phyloP scores from a whole-genome alignment of 2,329 filamentous ascomycete species.

The Corynespora cassiicola region DNA sequence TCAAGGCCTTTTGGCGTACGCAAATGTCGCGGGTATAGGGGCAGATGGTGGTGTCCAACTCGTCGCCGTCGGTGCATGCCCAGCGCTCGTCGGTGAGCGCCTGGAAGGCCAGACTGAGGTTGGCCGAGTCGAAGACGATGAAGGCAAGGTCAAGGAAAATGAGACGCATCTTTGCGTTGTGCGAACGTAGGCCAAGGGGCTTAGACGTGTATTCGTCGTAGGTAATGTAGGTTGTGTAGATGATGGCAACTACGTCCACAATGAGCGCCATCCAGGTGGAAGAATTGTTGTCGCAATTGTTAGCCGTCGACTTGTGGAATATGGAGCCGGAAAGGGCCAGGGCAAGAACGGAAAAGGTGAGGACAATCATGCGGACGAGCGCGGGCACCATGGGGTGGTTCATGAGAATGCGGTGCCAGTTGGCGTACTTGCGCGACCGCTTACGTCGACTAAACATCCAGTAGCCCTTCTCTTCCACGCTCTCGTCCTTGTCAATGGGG shows the following conservation, averaged over 20 bases:
- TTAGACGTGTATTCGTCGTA: conserved; percentile 97
- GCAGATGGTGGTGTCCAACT: conserved; percentile 15
- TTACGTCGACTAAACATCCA: conserved; percentile 56
- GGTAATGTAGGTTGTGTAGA: conserved; percentile 92
- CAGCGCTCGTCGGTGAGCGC: conserved; percentile 72
- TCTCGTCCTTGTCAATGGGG: conserved; percentile 59
- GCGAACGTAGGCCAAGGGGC: conserved; percentile 83
- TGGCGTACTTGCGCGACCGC: conserved; percentile 62
- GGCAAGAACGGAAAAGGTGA: conserved; percentile 81
- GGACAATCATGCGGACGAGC: conserved; percentile 79
- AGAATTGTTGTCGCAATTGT: conserved; percentile 50
- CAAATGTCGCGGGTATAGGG: conserved; percentile 58
- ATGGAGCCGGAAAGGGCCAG: conserved; percentile 81
- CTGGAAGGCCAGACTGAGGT: conserved; percentile 87
- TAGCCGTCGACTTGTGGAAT: conserved; percentile 57
- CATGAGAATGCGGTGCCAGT: conserved; percentile 72
- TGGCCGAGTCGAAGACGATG: conserved; percentile 96
- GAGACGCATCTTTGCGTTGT: conserved; percentile 84
- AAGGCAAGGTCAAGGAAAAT: conserved; percentile 94
- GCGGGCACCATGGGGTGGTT: conserved; percentile 86
- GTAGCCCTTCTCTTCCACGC: conserved; percentile 56
- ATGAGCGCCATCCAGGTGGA: conserved; percentile 89
- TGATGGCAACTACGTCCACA: conserved; percentile 85
- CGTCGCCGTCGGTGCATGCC: conserved; percentile 45
- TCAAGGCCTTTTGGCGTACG: conserved; percentile 71